phyloP scores from a whole-genome alignment of 164 flowering plant species.

The Vitis amurensis region DNA sequence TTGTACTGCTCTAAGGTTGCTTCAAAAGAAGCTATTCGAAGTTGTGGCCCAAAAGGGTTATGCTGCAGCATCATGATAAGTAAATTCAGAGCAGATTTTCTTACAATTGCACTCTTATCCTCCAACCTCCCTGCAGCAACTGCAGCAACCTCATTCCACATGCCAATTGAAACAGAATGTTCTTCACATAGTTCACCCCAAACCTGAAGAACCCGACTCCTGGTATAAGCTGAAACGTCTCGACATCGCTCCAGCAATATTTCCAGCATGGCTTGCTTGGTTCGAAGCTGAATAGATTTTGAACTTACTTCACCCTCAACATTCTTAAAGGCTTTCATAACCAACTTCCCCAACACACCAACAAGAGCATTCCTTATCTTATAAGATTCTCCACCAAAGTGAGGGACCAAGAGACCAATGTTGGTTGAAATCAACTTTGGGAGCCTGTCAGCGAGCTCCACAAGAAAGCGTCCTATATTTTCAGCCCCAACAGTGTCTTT shows the following conservation, averaged over 20 bases:
- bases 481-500: conserved; percentile 94
- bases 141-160: conserved; percentile 93
- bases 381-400: conserved; percentile 97
- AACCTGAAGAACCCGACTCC: conserved; percentile 96
- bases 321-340: conserved; percentile 80
- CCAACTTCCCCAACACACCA: conserved; percentile 85
- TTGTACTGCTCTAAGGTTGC: conserved; percentile 87
- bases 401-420: conserved; percentile 80
- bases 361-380: conserved; percentile 95
- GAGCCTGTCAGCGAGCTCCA: conserved; percentile 82
- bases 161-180: conserved; percentile 84
- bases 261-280: conserved; percentile 97
- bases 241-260: conserved; percentile 87
- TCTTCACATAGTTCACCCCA: conserved; percentile 98
- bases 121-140: conserved; percentile 94
- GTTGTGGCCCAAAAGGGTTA: conserved; percentile 98
- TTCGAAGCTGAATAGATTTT: conserved; percentile 70
- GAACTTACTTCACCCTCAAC: conserved; percentile 80
- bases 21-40: conserved; percentile 78
- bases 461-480: conserved; percentile 86
- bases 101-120: conserved; percentile 94
- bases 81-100: conserved; percentile 86
- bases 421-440: conserved; percentile 85
- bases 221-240: conserved; percentile 94
- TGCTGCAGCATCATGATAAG: conserved; percentile 93